phyloP scores from a whole-genome alignment of 2,329 filamentous ascomycete species.

The Colletotrichum sp. region DNA sequence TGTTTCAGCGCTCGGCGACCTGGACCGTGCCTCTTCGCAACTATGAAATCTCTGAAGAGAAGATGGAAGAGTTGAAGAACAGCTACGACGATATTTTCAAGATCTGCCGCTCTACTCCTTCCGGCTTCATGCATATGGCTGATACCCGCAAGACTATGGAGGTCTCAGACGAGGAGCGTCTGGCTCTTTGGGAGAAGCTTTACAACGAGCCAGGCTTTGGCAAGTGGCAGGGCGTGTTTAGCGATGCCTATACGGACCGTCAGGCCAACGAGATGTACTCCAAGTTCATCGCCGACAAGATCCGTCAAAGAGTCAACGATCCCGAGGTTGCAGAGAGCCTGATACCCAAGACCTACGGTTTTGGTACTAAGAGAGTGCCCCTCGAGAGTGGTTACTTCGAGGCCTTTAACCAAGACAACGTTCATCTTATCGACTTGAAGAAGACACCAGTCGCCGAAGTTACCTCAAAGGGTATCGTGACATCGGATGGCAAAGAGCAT shows the following conservation, averaged over 20 bases:
- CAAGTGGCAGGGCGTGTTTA: constrained; percentile 33
- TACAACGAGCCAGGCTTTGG: constrained; percentile 43
- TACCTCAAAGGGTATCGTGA: constrained; percentile 48
- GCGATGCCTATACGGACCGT: constrained; percentile 42
- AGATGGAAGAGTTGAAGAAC: constrained; percentile 40
- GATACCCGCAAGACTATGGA: constrained; percentile 35
- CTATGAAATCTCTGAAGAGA: constrained; percentile 39
- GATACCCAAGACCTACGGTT: constrained; percentile 52
- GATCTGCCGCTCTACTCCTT: constrained; percentile 30
- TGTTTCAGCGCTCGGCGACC: constrained; percentile 33
- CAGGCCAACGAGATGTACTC: constrained; percentile 27
- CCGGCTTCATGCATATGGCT: constrained; percentile 31
- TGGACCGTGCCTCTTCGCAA: constrained; percentile 46
- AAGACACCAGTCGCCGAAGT: constrained; percentile 53
- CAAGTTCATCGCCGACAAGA: constrained; percentile 42
- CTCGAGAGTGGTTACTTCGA: constrained; percentile 66
- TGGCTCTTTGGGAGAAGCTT: constrained; percentile 42
- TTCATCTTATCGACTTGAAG: constrained; percentile 64
- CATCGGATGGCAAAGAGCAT: constrained; percentile 53
- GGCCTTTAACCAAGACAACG: constrained; percentile 62
- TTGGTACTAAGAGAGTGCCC: constrained; percentile 46
- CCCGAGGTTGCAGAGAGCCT: constrained; percentile 53
- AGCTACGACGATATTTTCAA: constrained; percentile 35
- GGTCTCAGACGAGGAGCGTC: constrained; percentile 34
- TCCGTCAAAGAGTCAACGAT: constrained; percentile 56